Evolutionary conservation across 768 basidiomycete species (phyloP).

Genomic region (Sutorius australiensis): DNA sequence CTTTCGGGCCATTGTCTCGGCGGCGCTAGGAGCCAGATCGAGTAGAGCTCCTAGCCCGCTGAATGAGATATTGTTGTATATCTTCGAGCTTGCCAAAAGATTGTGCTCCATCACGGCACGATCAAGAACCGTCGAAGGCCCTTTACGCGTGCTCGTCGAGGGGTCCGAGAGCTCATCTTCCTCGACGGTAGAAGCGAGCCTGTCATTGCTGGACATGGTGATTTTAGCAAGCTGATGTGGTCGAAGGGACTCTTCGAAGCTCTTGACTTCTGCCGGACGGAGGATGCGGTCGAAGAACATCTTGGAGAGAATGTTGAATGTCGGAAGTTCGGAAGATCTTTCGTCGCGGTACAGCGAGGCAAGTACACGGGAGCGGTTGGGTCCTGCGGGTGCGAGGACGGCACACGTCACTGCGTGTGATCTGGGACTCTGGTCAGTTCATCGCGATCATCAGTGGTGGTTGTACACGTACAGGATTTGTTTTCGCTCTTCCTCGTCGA

Average conservation of each 20-base stretch:
- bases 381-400: slow-evolving; percentile 94
- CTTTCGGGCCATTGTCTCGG: slow-evolving; percentile 94
- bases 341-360: slow-evolving; percentile 94
- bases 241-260: slow-evolving; percentile 83
- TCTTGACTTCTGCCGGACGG: slow-evolving; percentile 81
- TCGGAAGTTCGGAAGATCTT: slow-evolving; percentile 71
- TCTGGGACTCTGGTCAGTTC: slow-evolving; percentile 37
- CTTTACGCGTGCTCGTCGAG: slow-evolving; percentile 71
- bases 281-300: slow-evolving; percentile 99
- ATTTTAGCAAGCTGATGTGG: slow-evolving; percentile 95
- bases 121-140: slow-evolving; percentile 93
- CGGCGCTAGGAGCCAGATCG: slow-evolving; percentile 85
- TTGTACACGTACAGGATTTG: slow-evolving; percentile 73
- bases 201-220: slow-evolving; percentile 77
- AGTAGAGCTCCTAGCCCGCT: slow-evolving; percentile 86
- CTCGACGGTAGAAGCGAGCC: slow-evolving; percentile 63
- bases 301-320: slow-evolving; percentile 89
- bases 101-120: slow-evolving; percentile 99
- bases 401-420: slow-evolving; percentile 93
- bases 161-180: slow-evolving; percentile 54
- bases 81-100: slow-evolving; percentile 90
- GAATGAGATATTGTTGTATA: slow-evolving; percentile 98
- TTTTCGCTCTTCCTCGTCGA: slow-evolving; percentile 90
- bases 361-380: slow-evolving; percentile 89
- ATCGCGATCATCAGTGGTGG: not conserved